These are phyloP conservation scores for Cyberlindnera suaveolens DNA, from an alignment of 805 yeast genomes.

Conservation along the genomic window DNA sequence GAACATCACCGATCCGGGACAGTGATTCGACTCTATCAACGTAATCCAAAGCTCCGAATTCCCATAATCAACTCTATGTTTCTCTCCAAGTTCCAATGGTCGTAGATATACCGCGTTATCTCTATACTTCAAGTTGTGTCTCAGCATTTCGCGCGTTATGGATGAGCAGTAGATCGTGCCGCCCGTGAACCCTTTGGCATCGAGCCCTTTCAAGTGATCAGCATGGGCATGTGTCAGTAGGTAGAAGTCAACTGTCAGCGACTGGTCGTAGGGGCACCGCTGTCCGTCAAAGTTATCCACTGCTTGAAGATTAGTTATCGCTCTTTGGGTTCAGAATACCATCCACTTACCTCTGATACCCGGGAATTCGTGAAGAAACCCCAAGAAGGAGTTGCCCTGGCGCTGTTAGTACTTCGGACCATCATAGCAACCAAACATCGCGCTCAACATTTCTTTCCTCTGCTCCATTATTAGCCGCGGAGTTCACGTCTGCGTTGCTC, in stretches of 20 bases:
- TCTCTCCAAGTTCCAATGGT: slow-evolving; percentile 9
- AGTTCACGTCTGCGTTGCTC: too few species aligned
- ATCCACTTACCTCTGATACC: slow-evolving; percentile 28
- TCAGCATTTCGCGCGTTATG: slow-evolving; percentile 28
- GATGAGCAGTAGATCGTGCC: slow-evolving; percentile 42
- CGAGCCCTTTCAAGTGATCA: slow-evolving; percentile 48
- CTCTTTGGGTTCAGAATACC: not conserved
- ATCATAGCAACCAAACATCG: not conserved
- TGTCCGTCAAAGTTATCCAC: slow-evolving; percentile 21
- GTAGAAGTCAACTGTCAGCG: slow-evolving; percentile 15
- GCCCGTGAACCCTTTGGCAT: slow-evolving; percentile 28
- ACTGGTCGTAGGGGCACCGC: not conserved
- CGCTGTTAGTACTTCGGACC: too few species aligned
- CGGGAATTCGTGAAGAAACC: slow-evolving; percentile 42
- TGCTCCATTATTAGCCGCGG: not conserved
- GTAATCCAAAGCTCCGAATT: slow-evolving; percentile 29
- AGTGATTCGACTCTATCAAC: slow-evolving; percentile 46
- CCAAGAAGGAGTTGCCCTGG: slow-evolving; percentile 31
- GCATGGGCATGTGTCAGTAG: slow-evolving; percentile 48
- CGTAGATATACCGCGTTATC: slow-evolving; percentile 15
- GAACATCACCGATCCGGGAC: slow-evolving; percentile 55
- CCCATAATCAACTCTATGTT: slow-evolving; percentile 18
- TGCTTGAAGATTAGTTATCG: not conserved
- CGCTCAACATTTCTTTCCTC: not conserved
- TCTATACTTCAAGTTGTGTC: slow-evolving; percentile 3